Conservation (phyloP, 148 eudicot genomes). For the Pharnaceum exiguum region DNA sequence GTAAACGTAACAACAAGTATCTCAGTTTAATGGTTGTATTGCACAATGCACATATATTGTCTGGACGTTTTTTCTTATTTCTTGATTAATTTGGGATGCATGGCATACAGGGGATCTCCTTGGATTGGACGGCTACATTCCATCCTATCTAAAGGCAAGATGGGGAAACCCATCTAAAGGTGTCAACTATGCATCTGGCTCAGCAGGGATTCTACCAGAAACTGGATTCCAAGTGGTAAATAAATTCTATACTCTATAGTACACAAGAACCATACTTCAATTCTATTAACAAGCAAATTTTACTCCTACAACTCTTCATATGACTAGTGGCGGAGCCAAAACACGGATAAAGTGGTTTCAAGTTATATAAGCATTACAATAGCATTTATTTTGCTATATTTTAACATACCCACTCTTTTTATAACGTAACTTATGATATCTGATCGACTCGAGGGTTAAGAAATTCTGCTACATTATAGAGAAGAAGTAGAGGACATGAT, state of each 20-base stretch:
- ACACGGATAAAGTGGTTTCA: too few relatives aligned
- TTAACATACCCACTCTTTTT: too few relatives aligned
- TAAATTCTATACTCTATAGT: background rate
- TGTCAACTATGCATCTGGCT: slow-evolving; percentile 38
- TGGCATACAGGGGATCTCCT: slow-evolving; percentile 17
- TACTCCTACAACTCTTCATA: background rate
- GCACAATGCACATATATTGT: background rate
- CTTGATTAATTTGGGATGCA: background rate
- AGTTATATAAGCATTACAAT: too few relatives aligned
- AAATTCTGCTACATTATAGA: too few relatives aligned
- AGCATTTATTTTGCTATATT: too few relatives aligned
- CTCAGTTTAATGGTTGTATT: background rate
- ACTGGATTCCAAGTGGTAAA: slow-evolving; percentile 12
- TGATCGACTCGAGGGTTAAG: too few relatives aligned
- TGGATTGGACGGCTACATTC: slow-evolving; percentile 23
- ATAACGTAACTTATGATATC: too few relatives aligned
- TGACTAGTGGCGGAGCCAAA: too few relatives aligned
- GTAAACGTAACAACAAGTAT: too few relatives aligned
- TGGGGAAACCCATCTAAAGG: slow-evolving; percentile 18
- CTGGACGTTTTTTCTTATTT: background rate
- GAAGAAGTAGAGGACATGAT: too few relatives aligned
- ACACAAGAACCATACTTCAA: background rate
- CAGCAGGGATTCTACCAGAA: slow-evolving; percentile 32
- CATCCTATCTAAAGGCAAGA: slow-evolving; percentile 16
- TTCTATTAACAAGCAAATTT: background rate